Base-by-base conservation (phyloP, 495 filamentous ascomycete genomes). In the Penicillium canescens region DNA sequence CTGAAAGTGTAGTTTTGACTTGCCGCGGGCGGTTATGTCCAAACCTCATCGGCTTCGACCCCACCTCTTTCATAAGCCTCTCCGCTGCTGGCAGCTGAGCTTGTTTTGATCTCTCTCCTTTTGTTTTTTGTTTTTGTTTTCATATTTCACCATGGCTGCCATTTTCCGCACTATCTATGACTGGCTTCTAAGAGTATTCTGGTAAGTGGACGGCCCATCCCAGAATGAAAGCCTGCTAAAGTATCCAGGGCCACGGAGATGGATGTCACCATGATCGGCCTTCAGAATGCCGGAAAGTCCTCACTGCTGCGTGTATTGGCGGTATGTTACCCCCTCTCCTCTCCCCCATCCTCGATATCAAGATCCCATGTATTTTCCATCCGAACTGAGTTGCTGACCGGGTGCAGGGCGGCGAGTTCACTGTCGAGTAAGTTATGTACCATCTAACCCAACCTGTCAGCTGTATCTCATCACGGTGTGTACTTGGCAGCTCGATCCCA, bases 181-280 rank as follows among this genome's bases (percentile, higher is more conserved):
- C 85, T 97, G 91, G 91, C 81, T 98, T 69, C 74, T 98, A 75
- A 86, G 92, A 80, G 86, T 96, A 60, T 98, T 98, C 77, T 98
- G 94, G 94, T 98, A 79, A 83, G 92, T 86, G 72, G 68, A 51
- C 68, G 70, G 67, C 55, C 70, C 68, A 67, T 72, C 70, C 73
- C 71, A 68, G 68, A 56, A 56, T 36, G 56, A 61, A 57, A 55
- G 54, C 49, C 42, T 54, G 51, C 49, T 56, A 50, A 66, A 47
- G 36, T 54, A 42, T 63, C 57, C 50, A 98, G 94, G 94, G 90
- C 92, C 54, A 96, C 91, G 36, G 94, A 98, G 80, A 96, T 98
- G 91, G 93, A 98, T 71, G 91, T 98, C 70, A 98, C 94, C 56
- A 96, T 98, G 91, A 95, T 98, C 77, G 94, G 94, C 21, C 77